phyloP scores from a whole-genome alignment of 1,284 basidiomycete genomes.

The Leucoagaricus sp. region DNA sequence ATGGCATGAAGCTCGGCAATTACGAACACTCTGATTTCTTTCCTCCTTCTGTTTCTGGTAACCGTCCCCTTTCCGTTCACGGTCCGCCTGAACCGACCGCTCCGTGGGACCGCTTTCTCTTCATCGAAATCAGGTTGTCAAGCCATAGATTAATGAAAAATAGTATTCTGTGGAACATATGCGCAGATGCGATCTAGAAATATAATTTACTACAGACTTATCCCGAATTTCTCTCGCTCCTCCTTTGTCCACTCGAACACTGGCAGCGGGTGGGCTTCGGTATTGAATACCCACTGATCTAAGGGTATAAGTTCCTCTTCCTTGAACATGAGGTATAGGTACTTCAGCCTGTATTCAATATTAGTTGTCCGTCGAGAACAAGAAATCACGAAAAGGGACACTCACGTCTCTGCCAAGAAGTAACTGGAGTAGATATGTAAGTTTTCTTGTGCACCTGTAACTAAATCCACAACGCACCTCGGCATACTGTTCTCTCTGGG shows the following conservation, averaged over 20 bases:
- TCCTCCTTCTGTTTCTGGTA: slow-evolving; percentile 1
- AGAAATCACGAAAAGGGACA: neutral
- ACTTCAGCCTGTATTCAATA: slow-evolving; percentile 55
- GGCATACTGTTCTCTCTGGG: slow-evolving; percentile 58
- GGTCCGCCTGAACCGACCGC: slow-evolving; percentile 2
- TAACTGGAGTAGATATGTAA: slow-evolving; percentile 43
- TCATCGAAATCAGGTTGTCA: too few relatives aligned
- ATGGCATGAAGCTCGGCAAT: slow-evolving; percentile 6
- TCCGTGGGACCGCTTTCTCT: neutral
- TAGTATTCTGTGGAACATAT: neutral
- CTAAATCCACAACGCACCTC: slow-evolving; percentile 46
- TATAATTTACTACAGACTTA: neutral
- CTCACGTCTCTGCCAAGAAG: slow-evolving; percentile 73
- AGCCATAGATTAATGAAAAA: too few relatives aligned
- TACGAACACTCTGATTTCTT: neutral
- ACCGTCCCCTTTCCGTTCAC: neutral
- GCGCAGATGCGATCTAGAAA: neutral
- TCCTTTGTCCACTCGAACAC: slow-evolving; percentile 65
- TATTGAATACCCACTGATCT: slow-evolving; percentile 83
- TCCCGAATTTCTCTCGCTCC: slow-evolving; percentile 43
- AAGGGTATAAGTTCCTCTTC: slow-evolving; percentile 63
- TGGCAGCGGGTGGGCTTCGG: slow-evolving; percentile 81
- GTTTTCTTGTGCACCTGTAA: neutral
- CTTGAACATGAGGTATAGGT: slow-evolving; percentile 63
- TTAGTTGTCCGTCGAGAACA: slow-evolving; percentile 1